Evolutionary conservation across 2,329 filamentous ascomycete genomes (phyloP), one percentile per base, ranked within the genome.

Genomic region (Paracamarosporium sp.): DNA sequence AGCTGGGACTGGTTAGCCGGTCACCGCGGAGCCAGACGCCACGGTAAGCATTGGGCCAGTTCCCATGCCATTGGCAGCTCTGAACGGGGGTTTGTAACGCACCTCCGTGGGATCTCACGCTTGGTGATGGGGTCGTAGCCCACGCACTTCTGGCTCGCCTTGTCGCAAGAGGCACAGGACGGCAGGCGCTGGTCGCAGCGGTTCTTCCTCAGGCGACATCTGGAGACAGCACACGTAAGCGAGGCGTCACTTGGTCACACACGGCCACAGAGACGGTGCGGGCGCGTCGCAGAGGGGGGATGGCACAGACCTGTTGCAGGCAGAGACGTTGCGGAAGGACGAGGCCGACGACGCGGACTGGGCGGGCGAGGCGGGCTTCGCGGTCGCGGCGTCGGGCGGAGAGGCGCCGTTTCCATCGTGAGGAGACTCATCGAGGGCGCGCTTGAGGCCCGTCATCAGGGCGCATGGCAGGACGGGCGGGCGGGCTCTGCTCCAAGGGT

Each of bases 71-170:
- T 22, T 40, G 6, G 17, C 6, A 33, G 15, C 17, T 35, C n/a
- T n/a, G n/a, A n/a, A n/a, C n/a, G n/a, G 44, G 27, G 33, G 47
- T 22, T 12, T 28, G 33, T 35, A 22, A 33, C 78, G 67, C 66
- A 82, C 81, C 86, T 89, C 78, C 93, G 86, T 48, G 94, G 94
- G 57, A 98, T 97, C 79, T 97, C 93, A 72, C 91, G 89, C 83
- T 97, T 97, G 24, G 92, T 96, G 71, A 97, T 97, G 31, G 94
- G 93, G 74, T 98, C 94, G 77, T 97, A 97, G 61, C 94, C 94
- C 50, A 97, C 92, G 76, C 95, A 98, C 65, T 91, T 89, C 44
- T 96, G 91, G 57, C 86, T 86, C n/a, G 91, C 93, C 80, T 97
- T 97, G 75, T 93, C 92, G 78, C 94, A 98, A 66, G 91, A 92